These are phyloP conservation scores for Cladosporium sp. DNA, from an alignment of 2,329 filamentous ascomycete species.

Conservation along the genomic window DNA sequence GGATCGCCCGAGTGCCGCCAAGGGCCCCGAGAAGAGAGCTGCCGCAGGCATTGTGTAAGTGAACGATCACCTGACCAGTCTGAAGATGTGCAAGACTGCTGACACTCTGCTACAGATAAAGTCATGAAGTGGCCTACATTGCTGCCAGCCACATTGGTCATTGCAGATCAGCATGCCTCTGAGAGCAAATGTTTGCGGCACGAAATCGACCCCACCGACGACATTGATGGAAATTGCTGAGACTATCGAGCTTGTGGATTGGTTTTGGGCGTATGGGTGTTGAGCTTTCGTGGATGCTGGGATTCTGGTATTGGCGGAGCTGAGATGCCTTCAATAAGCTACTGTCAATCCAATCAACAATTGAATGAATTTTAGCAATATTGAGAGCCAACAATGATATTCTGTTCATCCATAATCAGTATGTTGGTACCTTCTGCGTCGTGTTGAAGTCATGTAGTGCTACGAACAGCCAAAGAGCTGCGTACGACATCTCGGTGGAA, in stretches of 20 bases:
- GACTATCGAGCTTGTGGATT: not conserved
- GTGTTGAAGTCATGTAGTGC: not conserved
- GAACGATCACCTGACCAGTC: too few relatives aligned
- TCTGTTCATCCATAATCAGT: not conserved
- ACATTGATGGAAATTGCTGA: not conserved
- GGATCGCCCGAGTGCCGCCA: not conserved
- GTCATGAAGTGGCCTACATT: not conserved
- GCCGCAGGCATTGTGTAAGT: not conserved
- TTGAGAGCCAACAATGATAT: not conserved
- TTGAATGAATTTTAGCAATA: not conserved
- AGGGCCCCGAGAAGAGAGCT: too few relatives aligned
- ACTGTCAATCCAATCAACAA: not conserved
- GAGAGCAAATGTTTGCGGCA: not conserved
- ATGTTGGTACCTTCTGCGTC: not conserved
- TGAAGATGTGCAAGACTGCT: not conserved
- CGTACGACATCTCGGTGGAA: not conserved
- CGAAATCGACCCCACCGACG: not conserved
- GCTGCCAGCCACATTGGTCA: not conserved
- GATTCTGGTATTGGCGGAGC: not conserved
- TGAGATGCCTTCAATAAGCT: not conserved
- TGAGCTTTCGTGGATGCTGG: not conserved
- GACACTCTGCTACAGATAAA: not conserved
- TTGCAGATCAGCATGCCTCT: not conserved
- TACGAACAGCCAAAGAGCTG: not conserved
- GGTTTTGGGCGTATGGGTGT: not conserved